phyloP scores from a whole-genome alignment of 176 grass and related monocot genomes.

The Miscanthus lutarioriparius region DNA sequence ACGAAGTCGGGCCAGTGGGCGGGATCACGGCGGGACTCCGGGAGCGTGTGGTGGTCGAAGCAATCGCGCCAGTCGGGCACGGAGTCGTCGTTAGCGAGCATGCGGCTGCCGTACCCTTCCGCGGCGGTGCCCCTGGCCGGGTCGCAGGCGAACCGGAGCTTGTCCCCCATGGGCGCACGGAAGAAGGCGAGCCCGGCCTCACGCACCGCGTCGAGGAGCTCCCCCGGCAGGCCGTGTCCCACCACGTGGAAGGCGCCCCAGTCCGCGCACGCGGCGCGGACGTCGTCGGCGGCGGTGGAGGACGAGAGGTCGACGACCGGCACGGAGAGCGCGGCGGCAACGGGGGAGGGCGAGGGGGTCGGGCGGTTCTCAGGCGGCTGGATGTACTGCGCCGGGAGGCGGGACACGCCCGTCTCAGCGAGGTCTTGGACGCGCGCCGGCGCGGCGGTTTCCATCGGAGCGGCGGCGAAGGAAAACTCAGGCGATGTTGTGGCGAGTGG shows the following conservation, averaged over 20 bases:
- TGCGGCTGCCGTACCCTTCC: slow-evolving; percentile 86
- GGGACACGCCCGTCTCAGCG: slow-evolving; percentile 48
- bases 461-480: background rate
- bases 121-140: slow-evolving; percentile 52
- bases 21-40: slow-evolving; percentile 70
- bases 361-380: slow-evolving; percentile 58
- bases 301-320: slow-evolving; percentile 62
- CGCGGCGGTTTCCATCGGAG: slow-evolving; percentile 53
- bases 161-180: slow-evolving; percentile 57
- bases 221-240: slow-evolving; percentile 42
- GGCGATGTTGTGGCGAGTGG: background rate
- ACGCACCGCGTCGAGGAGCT: slow-evolving; percentile 62
- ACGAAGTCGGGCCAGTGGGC: slow-evolving; percentile 77
- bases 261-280: slow-evolving; percentile 52
- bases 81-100: slow-evolving; percentile 84
- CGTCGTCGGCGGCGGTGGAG: background rate
- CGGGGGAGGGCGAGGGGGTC: background rate
- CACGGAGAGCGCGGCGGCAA: slow-evolving; percentile 1
- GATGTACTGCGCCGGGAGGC: slow-evolving; percentile 63
- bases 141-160: slow-evolving; percentile 75
- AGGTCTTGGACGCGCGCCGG: slow-evolving; percentile 65
- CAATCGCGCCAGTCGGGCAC: slow-evolving; percentile 97
- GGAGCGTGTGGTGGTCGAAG: slow-evolving; percentile 92
- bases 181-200: slow-evolving; percentile 59
- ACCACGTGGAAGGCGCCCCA: slow-evolving; percentile 88